phyloP scores from a whole-genome alignment of 2,329 filamentous ascomycete species.

The Arthrobotrys megalospora region DNA sequence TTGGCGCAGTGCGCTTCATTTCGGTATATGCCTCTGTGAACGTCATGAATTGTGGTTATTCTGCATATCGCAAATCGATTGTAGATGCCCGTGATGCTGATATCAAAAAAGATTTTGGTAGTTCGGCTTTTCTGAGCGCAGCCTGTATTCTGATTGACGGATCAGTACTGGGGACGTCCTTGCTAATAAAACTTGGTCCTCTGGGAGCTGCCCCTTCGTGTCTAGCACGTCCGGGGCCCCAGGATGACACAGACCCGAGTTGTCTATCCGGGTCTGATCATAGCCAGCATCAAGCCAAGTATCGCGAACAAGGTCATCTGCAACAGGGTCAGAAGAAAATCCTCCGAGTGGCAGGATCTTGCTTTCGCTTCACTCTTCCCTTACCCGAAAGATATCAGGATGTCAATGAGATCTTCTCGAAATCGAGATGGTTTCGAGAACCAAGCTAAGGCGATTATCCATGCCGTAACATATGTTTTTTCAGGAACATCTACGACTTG shows the following conservation, averaged over 20 bases:
- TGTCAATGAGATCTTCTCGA: conserved; percentile 60
- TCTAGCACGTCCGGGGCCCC: conserved; percentile 59
- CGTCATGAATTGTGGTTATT: conserved; percentile 30
- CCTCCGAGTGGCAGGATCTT: conserved; percentile 62
- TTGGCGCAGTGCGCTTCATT: conserved; percentile 51
- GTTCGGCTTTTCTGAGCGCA: conserved; percentile 30
- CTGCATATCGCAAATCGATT: conserved; percentile 26
- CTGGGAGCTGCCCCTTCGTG: conserved; percentile 57
- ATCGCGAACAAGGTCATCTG: conserved; percentile 60
- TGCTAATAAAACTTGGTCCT: conserved; percentile 36
- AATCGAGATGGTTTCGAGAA: conserved; percentile 57
- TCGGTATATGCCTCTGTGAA: conserved; percentile 32
- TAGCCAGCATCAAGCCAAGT: conserved; percentile 61
- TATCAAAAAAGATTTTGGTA: conserved; percentile 29
- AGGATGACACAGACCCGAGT: conserved; percentile 60
- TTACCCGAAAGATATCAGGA: conserved; percentile 59
- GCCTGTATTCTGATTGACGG: conserved; percentile 34
- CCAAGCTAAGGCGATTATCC: conserved; percentile 54
- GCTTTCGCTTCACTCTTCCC: conserved; percentile 61
- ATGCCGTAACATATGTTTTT: conserved; percentile 38
- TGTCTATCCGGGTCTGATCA: conserved; percentile 61
- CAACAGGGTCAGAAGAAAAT: conserved; percentile 61
- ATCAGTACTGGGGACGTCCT: conserved; percentile 39
- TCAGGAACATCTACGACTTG: conserved; percentile 57
- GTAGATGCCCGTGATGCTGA: conserved; percentile 45